phyloP scores from a whole-genome alignment of 2,329 filamentous ascomycete genomes.

The Daldinia sp. region DNA sequence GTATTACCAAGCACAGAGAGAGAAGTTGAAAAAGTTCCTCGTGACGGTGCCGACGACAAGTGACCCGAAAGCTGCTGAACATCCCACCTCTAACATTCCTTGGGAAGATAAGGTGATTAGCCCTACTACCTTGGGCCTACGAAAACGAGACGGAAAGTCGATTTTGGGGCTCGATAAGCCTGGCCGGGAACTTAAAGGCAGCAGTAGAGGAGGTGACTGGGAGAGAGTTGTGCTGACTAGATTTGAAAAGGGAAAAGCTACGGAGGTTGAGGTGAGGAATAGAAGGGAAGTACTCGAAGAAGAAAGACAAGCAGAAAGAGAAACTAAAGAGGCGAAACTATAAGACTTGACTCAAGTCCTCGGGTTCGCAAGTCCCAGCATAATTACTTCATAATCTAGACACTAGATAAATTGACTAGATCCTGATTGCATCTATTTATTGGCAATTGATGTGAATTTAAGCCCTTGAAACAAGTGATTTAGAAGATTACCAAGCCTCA shows the following conservation, averaged over 20 bases:
- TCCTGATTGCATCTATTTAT: background rate
- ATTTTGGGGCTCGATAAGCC: slow-evolving; percentile 70
- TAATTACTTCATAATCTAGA: background rate
- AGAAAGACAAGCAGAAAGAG: slow-evolving; percentile 54
- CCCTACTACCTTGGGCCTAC: slow-evolving; percentile 62
- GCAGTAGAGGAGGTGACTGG: slow-evolving; percentile 65
- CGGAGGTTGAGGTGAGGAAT: slow-evolving; percentile 64
- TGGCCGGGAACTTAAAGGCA: slow-evolving; percentile 65
- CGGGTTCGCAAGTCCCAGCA: background rate
- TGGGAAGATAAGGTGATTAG: slow-evolving; percentile 74
- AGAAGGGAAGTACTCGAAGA: slow-evolving; percentile 63
- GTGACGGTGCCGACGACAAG: slow-evolving; percentile 57
- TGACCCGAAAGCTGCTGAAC: slow-evolving; percentile 54
- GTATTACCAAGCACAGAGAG: slow-evolving; percentile 62
- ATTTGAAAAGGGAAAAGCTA: slow-evolving; percentile 64
- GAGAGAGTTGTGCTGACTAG: slow-evolving; percentile 69
- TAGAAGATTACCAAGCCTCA: background rate
- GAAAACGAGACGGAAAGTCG: slow-evolving; percentile 59
- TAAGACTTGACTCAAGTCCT: background rate
- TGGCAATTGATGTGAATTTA: background rate
- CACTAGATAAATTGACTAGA: background rate
- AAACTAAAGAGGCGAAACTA: slow-evolving; percentile 29
- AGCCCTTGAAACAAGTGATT: background rate
- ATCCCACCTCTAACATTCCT: slow-evolving; percentile 60
- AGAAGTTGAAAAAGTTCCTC: slow-evolving; percentile 67